Conservation (phyloP, 495 filamentous ascomycete species). For the Aspergillus heteromorphus region DNA sequence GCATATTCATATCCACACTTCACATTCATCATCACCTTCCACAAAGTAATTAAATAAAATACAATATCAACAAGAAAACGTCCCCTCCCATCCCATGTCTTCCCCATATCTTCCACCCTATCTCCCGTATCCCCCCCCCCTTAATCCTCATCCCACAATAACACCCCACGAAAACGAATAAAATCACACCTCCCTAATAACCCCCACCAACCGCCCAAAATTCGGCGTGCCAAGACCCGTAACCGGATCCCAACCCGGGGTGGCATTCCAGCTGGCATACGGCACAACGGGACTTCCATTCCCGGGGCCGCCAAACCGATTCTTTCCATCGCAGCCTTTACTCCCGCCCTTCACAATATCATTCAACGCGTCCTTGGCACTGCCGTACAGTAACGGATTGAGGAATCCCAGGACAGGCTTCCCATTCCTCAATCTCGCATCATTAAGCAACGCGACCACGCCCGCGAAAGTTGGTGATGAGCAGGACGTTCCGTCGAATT, state of each 20-base stretch:
- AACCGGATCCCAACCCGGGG: constrained; percentile 57
- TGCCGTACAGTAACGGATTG: constrained; percentile 68
- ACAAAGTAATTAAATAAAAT: too few species aligned
- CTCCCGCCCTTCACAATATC: constrained; percentile 59
- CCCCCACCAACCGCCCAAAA: constrained; percentile 33
- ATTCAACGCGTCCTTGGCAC: constrained; percentile 48
- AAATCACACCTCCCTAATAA: background rate
- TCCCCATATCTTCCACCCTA: too few species aligned
- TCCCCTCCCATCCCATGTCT: too few species aligned
- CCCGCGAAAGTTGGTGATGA: constrained; percentile 58
- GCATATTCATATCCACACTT: too few species aligned
- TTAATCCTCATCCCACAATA: too few species aligned
- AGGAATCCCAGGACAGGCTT: constrained; percentile 62
- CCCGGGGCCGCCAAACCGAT: constrained; percentile 32
- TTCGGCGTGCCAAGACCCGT: constrained; percentile 54
- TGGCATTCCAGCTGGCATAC: constrained; percentile 47
- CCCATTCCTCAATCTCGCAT: constrained; percentile 52
- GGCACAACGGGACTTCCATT: constrained; percentile 37
- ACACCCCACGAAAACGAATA: background rate
- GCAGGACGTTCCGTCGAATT: constrained; percentile 61
- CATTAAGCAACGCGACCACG: constrained; percentile 62
- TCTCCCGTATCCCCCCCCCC: too few species aligned
- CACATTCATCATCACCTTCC: too few species aligned
- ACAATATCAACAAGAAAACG: too few species aligned
- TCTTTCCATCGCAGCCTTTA: constrained; percentile 52